Evolutionary conservation across 1,284 basidiomycete genomes (phyloP).

Genomic region (Pisolithus thermaeus): DNA sequence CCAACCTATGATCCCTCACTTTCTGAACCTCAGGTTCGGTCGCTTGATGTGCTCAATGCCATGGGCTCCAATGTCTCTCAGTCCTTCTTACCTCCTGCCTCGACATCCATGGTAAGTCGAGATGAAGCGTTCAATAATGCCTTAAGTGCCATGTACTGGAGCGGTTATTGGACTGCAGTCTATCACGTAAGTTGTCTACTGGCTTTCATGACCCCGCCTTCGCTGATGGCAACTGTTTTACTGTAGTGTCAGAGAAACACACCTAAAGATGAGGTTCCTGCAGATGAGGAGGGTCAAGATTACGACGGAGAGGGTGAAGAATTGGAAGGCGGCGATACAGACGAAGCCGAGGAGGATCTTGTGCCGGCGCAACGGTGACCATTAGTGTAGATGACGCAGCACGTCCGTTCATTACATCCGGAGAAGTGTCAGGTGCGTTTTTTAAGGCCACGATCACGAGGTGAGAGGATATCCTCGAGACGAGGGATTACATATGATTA

Average conservation of each 20-base stretch:
- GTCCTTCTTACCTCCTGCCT: conserved; percentile 25
- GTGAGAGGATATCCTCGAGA: conserved; percentile 2
- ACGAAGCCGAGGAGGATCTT: conserved; percentile 27
- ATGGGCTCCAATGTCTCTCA: conserved; percentile 16
- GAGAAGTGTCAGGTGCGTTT: conserved; percentile 13
- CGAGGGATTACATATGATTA: conserved; percentile 21
- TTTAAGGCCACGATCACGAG: neutral
- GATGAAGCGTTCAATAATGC: conserved; percentile 74
- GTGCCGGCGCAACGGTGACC: conserved; percentile 36
- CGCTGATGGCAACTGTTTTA: neutral
- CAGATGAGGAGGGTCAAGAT: neutral
- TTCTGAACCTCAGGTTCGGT: conserved; percentile 21
- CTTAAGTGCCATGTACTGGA: conserved; percentile 74
- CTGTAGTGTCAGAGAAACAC: conserved; percentile 19
- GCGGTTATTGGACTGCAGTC: conserved; percentile 77
- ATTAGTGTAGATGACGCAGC: neutral
- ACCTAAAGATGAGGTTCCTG: neutral
- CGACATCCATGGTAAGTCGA: conserved; percentile 41
- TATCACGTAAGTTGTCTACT: conserved; percentile 53
- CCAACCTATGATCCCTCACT: conserved; percentile 60
- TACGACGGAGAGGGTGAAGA: conserved; percentile 12
- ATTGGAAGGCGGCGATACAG: conserved; percentile 20
- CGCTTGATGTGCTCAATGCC: conserved; percentile 13
- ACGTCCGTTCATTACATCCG: neutral
- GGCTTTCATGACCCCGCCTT: neutral